These are phyloP conservation scores for Pythium rhizo-oryzae DNA, from an alignment of 352 stramenopile species.

Conservation along the genomic window DNA sequence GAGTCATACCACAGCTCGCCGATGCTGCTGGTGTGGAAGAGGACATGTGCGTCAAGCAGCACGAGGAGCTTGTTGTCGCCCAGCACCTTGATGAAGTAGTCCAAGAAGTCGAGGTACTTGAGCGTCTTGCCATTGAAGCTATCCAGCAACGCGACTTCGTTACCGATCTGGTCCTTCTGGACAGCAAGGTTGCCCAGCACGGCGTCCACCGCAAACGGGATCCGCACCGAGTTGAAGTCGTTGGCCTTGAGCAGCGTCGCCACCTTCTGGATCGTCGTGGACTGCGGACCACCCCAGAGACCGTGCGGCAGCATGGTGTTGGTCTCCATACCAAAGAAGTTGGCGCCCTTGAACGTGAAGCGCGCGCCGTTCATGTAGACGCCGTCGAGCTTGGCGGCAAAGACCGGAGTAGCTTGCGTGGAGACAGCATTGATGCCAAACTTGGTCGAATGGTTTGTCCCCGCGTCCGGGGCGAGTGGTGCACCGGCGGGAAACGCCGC, in stretches of 20 bases:
- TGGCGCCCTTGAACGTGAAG: slow-evolving; percentile 72
- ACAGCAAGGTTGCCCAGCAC: slow-evolving; percentile 53
- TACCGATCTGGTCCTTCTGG: slow-evolving; percentile 37
- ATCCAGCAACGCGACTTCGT: slow-evolving; percentile 64
- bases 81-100: too few species aligned
- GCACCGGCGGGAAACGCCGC: not conserved
- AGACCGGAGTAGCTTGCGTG: too few species aligned
- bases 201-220: slow-evolving; percentile 73
- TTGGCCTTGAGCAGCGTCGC: slow-evolving; percentile 51
- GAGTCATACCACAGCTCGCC: too few species aligned
- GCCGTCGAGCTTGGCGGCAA: too few species aligned
- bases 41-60: slow-evolving; percentile 68
- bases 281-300: slow-evolving; percentile 51
- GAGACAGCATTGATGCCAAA: too few species aligned
- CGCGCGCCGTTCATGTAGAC: slow-evolving; percentile 37
- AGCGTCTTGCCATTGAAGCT: slow-evolving; percentile 52
- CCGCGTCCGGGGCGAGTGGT: not conserved
- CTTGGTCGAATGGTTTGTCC: not conserved
- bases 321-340: slow-evolving; percentile 71
- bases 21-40: too few species aligned
- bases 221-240: slow-evolving; percentile 60
- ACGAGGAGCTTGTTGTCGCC: slow-evolving; percentile 61
- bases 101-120: slow-evolving; percentile 27
- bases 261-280: slow-evolving; percentile 51
- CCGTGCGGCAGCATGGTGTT: slow-evolving; percentile 65